Evolutionary conservation across 2,329 filamentous ascomycete genomes (phyloP), one percentile per base, ranked within the genome.

Genomic region (Aspergillus pseudoviridinutans): DNA sequence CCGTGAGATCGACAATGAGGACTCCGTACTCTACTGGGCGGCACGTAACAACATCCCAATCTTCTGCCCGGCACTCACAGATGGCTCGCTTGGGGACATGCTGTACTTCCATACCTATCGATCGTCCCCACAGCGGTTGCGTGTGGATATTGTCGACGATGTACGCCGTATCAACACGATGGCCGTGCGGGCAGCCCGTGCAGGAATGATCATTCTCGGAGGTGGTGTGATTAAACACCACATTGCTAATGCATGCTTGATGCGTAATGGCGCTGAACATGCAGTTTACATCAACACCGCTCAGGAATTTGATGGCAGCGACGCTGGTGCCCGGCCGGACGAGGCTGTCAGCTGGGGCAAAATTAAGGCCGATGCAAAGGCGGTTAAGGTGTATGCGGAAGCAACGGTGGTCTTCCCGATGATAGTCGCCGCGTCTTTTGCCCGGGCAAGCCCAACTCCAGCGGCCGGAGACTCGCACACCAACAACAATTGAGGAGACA

Each of bases 321-420:
- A 99, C 77, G 93, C 94, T 0, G 94, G 94, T 1, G 94, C 94
- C 3, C 82, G 94, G 55, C 94, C 94, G 4, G 94, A 99, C 68
- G 94, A 99, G 78, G 94, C 94, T 4, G 90, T 99, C 17, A 97
- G 92, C 61, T 99, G 94, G 94, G 94, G 94, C 3, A 99, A 99
- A 81, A 97, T 99, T 75, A 97, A 95, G 76, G 81, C 87, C 46
- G 90, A 88, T 53, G 94, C 89, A 1, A 88, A 94, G 61, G 89
- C 87, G 66, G 92, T 97, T 56, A 99, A 97, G 86, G 90, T 91
- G 73, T 87, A 87, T 66, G 85, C 84, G 17, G 86, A 89, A 71
- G 86, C 86, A 1, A 88, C 86, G 0, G 77, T 88, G 17, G 86
- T 82, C 17, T 88, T 88, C 66, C 86, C 86, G 7, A 73, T 89